phyloP scores from a whole-genome alignment of 2,329 filamentous ascomycete species.

The Penicillium sp. region DNA sequence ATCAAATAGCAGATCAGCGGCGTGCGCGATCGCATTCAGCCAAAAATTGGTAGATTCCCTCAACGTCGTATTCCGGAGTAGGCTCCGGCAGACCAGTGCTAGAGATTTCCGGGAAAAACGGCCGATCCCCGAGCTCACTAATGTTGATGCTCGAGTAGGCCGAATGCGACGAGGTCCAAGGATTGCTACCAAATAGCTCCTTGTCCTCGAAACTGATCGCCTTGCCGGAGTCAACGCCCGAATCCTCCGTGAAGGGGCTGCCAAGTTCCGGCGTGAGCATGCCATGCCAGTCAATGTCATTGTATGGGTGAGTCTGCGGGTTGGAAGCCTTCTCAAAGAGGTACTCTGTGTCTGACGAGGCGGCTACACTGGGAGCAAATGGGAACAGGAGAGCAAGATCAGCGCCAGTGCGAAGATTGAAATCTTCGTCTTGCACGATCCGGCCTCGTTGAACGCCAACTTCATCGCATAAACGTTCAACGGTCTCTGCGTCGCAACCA shows the following conservation, averaged over 20 bases:
- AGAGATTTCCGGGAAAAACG: slow-evolving; percentile 41
- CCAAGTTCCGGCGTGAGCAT: slow-evolving; percentile 54
- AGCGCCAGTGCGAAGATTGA: slow-evolving; percentile 66
- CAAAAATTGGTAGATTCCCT: slow-evolving; percentile 67
- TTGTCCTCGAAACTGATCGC: slow-evolving; percentile 43
- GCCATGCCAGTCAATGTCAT: slow-evolving; percentile 57
- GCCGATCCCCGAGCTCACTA: slow-evolving; percentile 51
- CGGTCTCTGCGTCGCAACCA: slow-evolving; percentile 79
- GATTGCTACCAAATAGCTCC: slow-evolving; percentile 51
- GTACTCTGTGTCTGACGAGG: slow-evolving; percentile 47
- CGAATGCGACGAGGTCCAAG: slow-evolving; percentile 56
- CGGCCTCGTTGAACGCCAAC: slow-evolving; percentile 79
- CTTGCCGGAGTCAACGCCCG: slow-evolving; percentile 28
- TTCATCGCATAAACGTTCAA: slow-evolving; percentile 83
- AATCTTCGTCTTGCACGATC: slow-evolving; percentile 76
- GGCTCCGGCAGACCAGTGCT: slow-evolving; percentile 37
- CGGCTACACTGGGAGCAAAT: slow-evolving; percentile 68
- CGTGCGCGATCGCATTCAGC: slow-evolving; percentile 61
- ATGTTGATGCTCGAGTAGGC: slow-evolving; percentile 61
- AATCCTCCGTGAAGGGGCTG: slow-evolving; percentile 26
- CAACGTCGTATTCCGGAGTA: slow-evolving; percentile 60
- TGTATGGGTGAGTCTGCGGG: slow-evolving; percentile 32
- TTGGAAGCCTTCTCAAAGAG: slow-evolving; percentile 44
- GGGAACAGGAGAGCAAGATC: slow-evolving; percentile 81
- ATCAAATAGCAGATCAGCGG: slow-evolving; percentile 14